phyloP scores from a whole-genome alignment of 2,329 filamentous ascomycete genomes.

The Paecilomyces dactylethromorphus region DNA sequence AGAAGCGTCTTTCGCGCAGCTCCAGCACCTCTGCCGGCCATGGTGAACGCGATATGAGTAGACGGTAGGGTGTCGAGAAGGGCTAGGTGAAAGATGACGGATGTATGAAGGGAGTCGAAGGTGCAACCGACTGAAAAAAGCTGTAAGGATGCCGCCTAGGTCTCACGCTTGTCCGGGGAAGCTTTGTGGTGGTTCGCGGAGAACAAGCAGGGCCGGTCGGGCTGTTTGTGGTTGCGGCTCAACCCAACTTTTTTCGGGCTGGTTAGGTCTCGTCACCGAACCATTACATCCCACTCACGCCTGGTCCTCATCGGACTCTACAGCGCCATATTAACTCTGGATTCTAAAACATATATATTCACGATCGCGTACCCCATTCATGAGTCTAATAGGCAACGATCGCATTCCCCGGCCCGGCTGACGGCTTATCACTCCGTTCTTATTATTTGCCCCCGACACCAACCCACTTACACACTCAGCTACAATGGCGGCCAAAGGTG shows the following conservation, averaged over 20 bases:
- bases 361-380: constrained; percentile 1
- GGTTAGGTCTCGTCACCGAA: constrained; percentile 10
- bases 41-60: constrained; percentile 19
- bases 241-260: constrained; percentile 21
- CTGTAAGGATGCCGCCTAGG: neutral
- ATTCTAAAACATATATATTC: neutral
- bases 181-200: neutral
- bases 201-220: neutral
- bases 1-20: constrained; percentile 62
- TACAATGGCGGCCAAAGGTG: constrained; percentile 63
- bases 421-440: constrained; percentile 4
- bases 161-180: neutral
- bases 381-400: constrained; percentile 6
- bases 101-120: neutral
- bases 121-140: neutral
- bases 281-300: constrained; percentile 20
- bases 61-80: neutral
- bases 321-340: constrained; percentile 2
- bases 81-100: neutral
- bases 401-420: constrained; percentile 18
- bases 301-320: constrained; percentile 4
- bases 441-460: constrained; percentile 12
- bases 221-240: constrained; percentile 16
- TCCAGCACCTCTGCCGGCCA: constrained; percentile 49
- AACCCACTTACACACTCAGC: constrained; percentile 17